Conservation (phyloP, 2,329 filamentous ascomycete species). For the Pseudogymnoascus destructans region DNA sequence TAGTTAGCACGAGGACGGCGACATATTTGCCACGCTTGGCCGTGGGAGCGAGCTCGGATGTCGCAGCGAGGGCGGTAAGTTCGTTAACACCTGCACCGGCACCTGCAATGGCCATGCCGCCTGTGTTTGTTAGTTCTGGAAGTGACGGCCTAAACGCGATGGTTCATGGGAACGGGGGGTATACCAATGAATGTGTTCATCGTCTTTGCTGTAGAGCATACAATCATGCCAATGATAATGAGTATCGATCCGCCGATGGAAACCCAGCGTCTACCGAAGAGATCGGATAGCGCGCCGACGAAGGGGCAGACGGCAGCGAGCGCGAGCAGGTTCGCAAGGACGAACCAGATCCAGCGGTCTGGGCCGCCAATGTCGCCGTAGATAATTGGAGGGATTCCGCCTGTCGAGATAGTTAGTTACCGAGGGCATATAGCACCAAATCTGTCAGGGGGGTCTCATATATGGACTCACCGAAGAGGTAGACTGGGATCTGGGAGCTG, state of each 20-base stretch:
- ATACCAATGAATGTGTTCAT: slow-evolving; percentile 51
- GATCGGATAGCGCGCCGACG: slow-evolving; percentile 51
- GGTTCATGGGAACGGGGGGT: slow-evolving; percentile 10
- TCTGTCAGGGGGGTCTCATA: neutral
- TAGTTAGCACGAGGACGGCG: slow-evolving; percentile 45
- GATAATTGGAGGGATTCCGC: slow-evolving; percentile 37
- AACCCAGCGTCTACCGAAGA: slow-evolving; percentile 48
- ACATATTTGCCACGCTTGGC: slow-evolving; percentile 49
- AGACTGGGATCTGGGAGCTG: slow-evolving; percentile 44
- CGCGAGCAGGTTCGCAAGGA: slow-evolving; percentile 39
- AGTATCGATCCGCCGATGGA: slow-evolving; percentile 39
- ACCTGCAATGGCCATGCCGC: slow-evolving; percentile 41
- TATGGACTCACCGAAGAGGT: slow-evolving; percentile 31
- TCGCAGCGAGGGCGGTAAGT: slow-evolving; percentile 53
- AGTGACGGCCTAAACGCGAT: neutral
- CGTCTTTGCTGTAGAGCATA: slow-evolving; percentile 41
- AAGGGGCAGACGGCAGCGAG: slow-evolving; percentile 47
- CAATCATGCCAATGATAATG: slow-evolving; percentile 45
- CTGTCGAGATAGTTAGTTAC: slow-evolving; percentile 17
- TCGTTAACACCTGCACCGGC: slow-evolving; percentile 55
- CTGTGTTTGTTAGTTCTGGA: slow-evolving; percentile 23
- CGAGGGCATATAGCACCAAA: neutral
- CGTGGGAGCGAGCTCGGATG: slow-evolving; percentile 54
- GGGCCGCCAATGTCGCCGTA: slow-evolving; percentile 43
- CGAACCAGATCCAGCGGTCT: slow-evolving; percentile 28